Evolutionary conservation across 2,329 filamentous ascomycete species (phyloP).

Genomic region (Ophiostoma quercus): DNA sequence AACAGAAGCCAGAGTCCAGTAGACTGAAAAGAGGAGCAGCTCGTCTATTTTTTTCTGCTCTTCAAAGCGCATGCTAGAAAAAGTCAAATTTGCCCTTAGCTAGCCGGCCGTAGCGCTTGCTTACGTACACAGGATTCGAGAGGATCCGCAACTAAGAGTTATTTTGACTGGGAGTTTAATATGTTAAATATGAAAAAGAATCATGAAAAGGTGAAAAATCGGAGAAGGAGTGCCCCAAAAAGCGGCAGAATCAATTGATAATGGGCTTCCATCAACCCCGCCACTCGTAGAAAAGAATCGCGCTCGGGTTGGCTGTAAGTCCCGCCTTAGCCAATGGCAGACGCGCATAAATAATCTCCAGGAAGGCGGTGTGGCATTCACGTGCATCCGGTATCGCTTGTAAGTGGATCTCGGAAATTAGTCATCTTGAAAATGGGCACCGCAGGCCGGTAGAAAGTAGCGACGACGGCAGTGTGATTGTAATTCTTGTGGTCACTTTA

Average conservation of each 20-base stretch:
- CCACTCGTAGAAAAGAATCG: neutral
- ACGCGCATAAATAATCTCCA: neutral
- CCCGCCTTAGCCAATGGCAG: neutral
- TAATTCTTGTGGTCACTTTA: too few species aligned
- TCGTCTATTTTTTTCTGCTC: conserved; percentile 8
- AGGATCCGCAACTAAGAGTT: neutral
- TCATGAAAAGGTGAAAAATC: neutral
- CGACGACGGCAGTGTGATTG: neutral
- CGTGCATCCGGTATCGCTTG: conserved; percentile 4
- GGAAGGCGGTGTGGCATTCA: neutral
- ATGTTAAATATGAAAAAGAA: neutral
- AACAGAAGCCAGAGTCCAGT: neutral
- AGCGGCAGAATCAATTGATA: conserved; percentile 4
- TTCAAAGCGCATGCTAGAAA: neutral
- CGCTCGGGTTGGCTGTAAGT: neutral
- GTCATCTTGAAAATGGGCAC: neutral
- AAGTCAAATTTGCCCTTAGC: conserved; percentile 11
- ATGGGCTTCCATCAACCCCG: neutral
- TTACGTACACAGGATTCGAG: neutral
- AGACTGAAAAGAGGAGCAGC: conserved; percentile 10
- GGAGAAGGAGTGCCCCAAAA: neutral
- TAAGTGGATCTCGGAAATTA: neutral
- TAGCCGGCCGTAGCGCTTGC: conserved; percentile 13
- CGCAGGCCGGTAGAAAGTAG: neutral
- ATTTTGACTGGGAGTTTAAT: neutral